Evolutionary conservation across 257 asterid genomes (phyloP).

Genomic region (Scutellaria minor): DNA sequence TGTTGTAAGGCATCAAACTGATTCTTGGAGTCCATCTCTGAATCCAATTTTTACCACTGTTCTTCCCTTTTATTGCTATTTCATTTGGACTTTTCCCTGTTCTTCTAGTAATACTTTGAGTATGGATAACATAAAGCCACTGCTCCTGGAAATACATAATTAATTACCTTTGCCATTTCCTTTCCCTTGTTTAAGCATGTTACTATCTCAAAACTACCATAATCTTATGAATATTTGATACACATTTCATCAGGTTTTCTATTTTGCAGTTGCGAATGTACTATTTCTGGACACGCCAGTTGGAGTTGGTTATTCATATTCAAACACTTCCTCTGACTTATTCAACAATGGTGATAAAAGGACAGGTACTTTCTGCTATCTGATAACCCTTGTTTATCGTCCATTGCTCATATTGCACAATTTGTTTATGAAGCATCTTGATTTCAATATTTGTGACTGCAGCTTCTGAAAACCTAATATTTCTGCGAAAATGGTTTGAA

Average conservation of each 20-base stretch:
- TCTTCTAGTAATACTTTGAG: background rate
- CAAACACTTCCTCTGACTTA: conserved; percentile 82
- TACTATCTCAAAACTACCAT: background rate
- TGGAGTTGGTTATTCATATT: conserved; percentile 95
- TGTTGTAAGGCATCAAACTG: conserved; percentile 1
- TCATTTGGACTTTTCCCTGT: background rate
- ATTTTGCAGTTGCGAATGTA: conserved; percentile 79
- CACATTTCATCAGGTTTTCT: conserved; percentile 13
- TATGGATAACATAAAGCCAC: background rate
- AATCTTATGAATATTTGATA: conserved; percentile 1
- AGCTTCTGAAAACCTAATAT: conserved; percentile 82
- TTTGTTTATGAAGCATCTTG: conserved; percentile 27
- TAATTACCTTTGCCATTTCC: conserved; percentile 13
- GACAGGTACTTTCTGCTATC: conserved; percentile 61
- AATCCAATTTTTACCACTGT: background rate
- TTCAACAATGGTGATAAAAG: conserved; percentile 78
- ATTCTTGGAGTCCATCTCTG: conserved; percentile 2
- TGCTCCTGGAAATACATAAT: conserved; percentile 5
- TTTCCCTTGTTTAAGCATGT: background rate
- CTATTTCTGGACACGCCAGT: conserved; percentile 92
- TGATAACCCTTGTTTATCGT: background rate
- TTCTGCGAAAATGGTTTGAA: conserved; percentile 78
- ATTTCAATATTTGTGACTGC: conserved; percentile 42
- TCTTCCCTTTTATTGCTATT: background rate
- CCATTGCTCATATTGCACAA: conserved; percentile 14